These are phyloP conservation scores for Fusarium xyrophilum DNA, from an alignment of 2,329 filamentous ascomycete genomes.

Conservation along the genomic window DNA sequence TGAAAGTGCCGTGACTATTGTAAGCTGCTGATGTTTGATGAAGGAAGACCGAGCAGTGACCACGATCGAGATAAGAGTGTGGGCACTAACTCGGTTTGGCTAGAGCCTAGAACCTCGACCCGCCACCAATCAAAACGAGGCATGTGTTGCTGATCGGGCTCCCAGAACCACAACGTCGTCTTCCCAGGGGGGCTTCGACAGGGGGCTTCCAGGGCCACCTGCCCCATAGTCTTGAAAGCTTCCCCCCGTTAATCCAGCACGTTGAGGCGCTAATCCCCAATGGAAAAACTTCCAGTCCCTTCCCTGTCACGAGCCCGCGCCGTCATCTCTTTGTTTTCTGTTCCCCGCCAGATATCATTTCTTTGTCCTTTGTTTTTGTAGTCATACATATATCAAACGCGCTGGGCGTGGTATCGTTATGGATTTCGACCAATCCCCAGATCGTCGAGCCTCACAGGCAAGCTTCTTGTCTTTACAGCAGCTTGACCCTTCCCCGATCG, in stretches of 20 bases:
- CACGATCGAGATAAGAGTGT: constrained; percentile 5
- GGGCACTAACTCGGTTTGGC: not conserved
- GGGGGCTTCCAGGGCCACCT: constrained; percentile 33
- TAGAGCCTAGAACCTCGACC: not conserved
- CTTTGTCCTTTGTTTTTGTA: not conserved
- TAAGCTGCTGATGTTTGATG: constrained; percentile 3
- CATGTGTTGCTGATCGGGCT: constrained; percentile 34
- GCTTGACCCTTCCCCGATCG: constrained; percentile 83
- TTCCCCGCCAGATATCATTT: constrained; percentile 28
- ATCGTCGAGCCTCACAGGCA: constrained; percentile 38
- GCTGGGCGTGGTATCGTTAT: constrained; percentile 31
- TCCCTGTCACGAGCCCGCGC: constrained; percentile 24
- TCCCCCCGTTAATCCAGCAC: constrained; percentile 17
- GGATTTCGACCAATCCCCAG: constrained; percentile 34
- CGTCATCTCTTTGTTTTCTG: constrained; percentile 24
- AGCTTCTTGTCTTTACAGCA: constrained; percentile 71
- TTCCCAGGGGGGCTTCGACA: constrained; percentile 21
- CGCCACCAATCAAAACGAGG: constrained; percentile 30
- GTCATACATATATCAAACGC: not conserved
- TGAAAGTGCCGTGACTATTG: not conserved
- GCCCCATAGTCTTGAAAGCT: constrained; percentile 30
- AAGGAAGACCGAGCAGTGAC: constrained; percentile 15
- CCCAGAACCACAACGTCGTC: constrained; percentile 38
- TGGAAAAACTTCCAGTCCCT: constrained; percentile 24
- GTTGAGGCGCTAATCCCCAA: constrained; percentile 42